phyloP scores from a whole-genome alignment of 176 grass and related monocot species.

The Zoysia pacifica region DNA sequence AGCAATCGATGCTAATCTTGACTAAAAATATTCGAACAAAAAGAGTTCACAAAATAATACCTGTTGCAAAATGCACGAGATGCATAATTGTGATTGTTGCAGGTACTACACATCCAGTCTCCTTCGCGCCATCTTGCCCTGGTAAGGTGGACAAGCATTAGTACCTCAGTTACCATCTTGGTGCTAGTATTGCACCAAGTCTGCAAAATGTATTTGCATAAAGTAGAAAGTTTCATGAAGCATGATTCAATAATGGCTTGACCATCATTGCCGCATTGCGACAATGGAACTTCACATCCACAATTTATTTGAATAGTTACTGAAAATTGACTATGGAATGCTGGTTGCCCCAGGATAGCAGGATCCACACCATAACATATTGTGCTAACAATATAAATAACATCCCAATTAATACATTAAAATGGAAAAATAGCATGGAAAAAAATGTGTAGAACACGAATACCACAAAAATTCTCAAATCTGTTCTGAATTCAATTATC shows the following conservation, averaged over 20 bases:
- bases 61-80: conserved; percentile 93
- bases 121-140: conserved; percentile 98
- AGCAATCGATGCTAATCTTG: not conserved
- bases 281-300: not conserved
- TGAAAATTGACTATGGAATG: not conserved
- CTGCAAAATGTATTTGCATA: conserved; percentile 23
- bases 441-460: not conserved
- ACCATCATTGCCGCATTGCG: not conserved
- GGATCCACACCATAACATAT: not conserved
- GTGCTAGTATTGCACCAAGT: not conserved
- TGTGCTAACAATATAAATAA: conserved; percentile 15
- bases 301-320: conserved; percentile 2
- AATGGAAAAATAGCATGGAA: not conserved
- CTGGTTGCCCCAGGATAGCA: too few species aligned
- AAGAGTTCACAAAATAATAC: conserved; percentile 41
- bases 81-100: conserved; percentile 99
- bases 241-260: not conserved
- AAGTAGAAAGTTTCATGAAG: not conserved
- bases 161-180: not conserved
- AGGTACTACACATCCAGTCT: conserved; percentile 93
- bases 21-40: conserved; percentile 12
- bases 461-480: not conserved
- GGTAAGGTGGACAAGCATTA: conserved; percentile 22
- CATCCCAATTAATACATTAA: not conserved
- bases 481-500: not conserved